Evolutionary conservation across 305 asterid species (phyloP).

Genomic region (Ruellia speciosa): DNA sequence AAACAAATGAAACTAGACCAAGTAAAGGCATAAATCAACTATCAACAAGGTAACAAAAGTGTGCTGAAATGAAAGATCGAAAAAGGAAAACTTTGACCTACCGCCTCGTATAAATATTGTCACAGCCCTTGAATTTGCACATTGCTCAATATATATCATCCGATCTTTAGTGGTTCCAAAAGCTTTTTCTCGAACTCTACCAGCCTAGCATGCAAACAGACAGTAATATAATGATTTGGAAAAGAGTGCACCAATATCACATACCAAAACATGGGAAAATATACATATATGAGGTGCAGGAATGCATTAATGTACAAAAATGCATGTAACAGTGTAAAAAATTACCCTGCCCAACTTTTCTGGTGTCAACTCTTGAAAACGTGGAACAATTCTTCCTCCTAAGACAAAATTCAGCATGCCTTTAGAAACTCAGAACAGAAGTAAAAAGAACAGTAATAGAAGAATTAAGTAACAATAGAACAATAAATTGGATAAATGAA

Average conservation of each 20-base stretch:
- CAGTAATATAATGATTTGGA: not conserved
- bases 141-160: slow-evolving; percentile 94
- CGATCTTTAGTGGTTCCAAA: slow-evolving; percentile 95
- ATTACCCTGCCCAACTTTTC: slow-evolving; percentile 78
- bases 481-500: slow-evolving; percentile 7
- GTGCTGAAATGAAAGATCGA: not conserved
- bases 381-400: slow-evolving; percentile 99
- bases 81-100: slow-evolving; percentile 26
- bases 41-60: too few species aligned
- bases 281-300: too few species aligned
- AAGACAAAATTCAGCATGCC: slow-evolving; percentile 12
- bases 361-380: slow-evolving; percentile 88
- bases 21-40: not conserved
- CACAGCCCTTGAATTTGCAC: slow-evolving; percentile 96
- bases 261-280: not conserved
- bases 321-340: not conserved
- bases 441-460: too few species aligned
- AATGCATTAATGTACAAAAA: not conserved
- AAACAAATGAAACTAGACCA: not conserved
- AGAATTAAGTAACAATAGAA: not conserved
- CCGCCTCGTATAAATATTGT: slow-evolving; percentile 97
- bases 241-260: not conserved
- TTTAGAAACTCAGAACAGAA: slow-evolving; percentile 5
- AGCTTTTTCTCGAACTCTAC: slow-evolving; percentile 87
- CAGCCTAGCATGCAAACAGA: slow-evolving; percentile 48